These are phyloP conservation scores for Xylaria polymorpha DNA, from an alignment of 2,329 filamentous ascomycete species.

Conservation along the genomic window DNA sequence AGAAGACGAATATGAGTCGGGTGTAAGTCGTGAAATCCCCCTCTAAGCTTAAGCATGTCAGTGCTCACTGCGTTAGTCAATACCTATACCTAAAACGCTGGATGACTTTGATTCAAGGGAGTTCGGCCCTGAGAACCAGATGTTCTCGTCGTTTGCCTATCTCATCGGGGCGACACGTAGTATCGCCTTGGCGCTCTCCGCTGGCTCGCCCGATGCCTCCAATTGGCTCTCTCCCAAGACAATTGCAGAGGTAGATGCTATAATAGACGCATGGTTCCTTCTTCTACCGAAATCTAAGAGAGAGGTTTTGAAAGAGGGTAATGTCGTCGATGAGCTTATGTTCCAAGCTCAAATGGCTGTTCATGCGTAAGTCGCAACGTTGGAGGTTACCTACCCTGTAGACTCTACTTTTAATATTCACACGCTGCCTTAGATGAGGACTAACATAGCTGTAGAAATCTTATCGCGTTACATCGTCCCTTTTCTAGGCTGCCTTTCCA, in stretches of 20 bases:
- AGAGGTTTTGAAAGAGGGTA: constrained; percentile 36
- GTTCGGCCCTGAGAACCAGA: constrained; percentile 35
- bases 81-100: constrained; percentile 38
- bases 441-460: constrained; percentile 28
- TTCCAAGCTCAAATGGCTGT: constrained; percentile 42
- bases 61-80: constrained; percentile 29
- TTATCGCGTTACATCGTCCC: constrained; percentile 37
- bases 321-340: constrained; percentile 40
- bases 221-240: constrained; percentile 37
- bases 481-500: constrained; percentile 36
- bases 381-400: not conserved
- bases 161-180: constrained; percentile 40
- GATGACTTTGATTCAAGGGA: constrained; percentile 39
- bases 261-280: constrained; percentile 39
- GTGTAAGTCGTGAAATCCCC: constrained; percentile 29
- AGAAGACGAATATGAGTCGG: constrained; percentile 40
- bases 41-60: not conserved
- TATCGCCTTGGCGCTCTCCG: constrained; percentile 38
- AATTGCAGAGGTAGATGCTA: constrained; percentile 40
- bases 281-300: constrained; percentile 37
- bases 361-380: constrained; percentile 34
- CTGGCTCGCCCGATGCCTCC: constrained; percentile 32
- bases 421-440: not conserved
- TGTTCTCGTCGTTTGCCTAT: constrained; percentile 40
- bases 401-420: not conserved